Conservation (phyloP, 1,284 basidiomycete genomes). For the Chiua sp. region DNA sequence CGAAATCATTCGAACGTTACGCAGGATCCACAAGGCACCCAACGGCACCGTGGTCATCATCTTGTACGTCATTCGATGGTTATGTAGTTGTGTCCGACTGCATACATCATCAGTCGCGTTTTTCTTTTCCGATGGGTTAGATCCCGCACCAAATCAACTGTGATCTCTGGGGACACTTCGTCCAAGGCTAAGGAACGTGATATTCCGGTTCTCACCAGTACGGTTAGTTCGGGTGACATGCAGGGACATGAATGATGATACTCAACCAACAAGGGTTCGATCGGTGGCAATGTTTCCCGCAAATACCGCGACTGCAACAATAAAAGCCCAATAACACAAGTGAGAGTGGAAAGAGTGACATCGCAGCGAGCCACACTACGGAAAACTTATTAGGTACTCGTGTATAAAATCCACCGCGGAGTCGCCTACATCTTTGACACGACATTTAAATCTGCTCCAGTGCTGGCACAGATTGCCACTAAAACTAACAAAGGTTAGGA, state of each 20-base stretch:
- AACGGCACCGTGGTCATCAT: slow-evolving; percentile 52
- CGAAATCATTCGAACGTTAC: not conserved
- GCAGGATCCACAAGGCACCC: slow-evolving; percentile 46
- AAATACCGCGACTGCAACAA: slow-evolving; percentile 51
- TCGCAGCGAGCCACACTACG: slow-evolving; percentile 67
- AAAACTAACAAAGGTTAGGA: slow-evolving; percentile 56
- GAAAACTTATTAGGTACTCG: slow-evolving; percentile 49
- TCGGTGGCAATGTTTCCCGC: slow-evolving; percentile 66
- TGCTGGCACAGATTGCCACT: slow-evolving; percentile 63
- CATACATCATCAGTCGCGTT: not conserved
- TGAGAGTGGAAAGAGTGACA: slow-evolving; percentile 66
- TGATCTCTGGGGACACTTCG: slow-evolving; percentile 66
- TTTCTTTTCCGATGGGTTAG: not conserved
- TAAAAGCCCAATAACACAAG: slow-evolving; percentile 65
- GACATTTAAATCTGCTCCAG: slow-evolving; percentile 55
- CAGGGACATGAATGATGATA: slow-evolving; percentile 13
- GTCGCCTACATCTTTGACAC: slow-evolving; percentile 60
- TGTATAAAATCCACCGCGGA: not conserved
- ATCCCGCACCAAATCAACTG: slow-evolving; percentile 54
- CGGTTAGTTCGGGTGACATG: slow-evolving; percentile 2
- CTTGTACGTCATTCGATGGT: slow-evolving; percentile 31
- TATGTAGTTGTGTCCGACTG: no score
- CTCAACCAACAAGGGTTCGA: slow-evolving; percentile 58
- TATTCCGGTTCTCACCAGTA: slow-evolving; percentile 57
- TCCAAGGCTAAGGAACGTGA: slow-evolving; percentile 50